Evolutionary conservation across 2,329 filamentous ascomycete genomes (phyloP), one percentile per base, ranked within the genome.

Genomic region (Microascus cirrosus): DNA sequence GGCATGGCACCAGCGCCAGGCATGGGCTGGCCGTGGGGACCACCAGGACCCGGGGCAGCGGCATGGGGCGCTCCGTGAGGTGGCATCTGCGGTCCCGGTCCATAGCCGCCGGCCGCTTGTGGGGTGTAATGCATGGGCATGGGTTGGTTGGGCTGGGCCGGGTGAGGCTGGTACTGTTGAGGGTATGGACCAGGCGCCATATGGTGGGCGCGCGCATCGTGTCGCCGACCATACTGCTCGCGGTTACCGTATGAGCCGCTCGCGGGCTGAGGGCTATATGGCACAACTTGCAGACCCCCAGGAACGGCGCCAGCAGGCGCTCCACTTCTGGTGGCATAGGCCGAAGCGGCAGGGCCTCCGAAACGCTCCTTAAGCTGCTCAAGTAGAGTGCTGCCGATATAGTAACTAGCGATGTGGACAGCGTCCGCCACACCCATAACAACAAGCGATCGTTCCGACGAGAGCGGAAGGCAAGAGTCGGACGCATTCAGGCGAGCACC

Each of bases 251-350:
- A 97, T 63, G 94, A 94, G 24, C 59, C 59, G 59, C 90, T 90
- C 59, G 90, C 90, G 32, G 93, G 89, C 71, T 96, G 92, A 55
- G 94, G 94, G 59, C 90, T 89, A 70, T 99, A 99, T 6, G 94
- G 94, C n/a, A 97, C 91, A 55, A 99, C 94, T 72, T 97, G 94
- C 91, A 99, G 96, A 61, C 94, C 94, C 60, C 94, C 94, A 24
- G 94, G 94, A 18, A 97, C 90, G 36, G 93, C 90, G 56, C 93
- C 93, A 59, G 93, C 90, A 55, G 94, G 92, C 55, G 90, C 92
- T 61, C 94, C 94, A 68, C 90, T 96, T 63, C 94, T 86, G 53
- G 93, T 96, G 53, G 94, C 94, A 70, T 99, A 99, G 34, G 94
- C 93, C n/a, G 94, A 99, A 55, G 94, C 93, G 59, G 91, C 91